Evolutionary conservation across 257 asterid genomes (phyloP), one percentile per base, ranked within the genome.

Genomic region (Plantago elongata): DNA sequence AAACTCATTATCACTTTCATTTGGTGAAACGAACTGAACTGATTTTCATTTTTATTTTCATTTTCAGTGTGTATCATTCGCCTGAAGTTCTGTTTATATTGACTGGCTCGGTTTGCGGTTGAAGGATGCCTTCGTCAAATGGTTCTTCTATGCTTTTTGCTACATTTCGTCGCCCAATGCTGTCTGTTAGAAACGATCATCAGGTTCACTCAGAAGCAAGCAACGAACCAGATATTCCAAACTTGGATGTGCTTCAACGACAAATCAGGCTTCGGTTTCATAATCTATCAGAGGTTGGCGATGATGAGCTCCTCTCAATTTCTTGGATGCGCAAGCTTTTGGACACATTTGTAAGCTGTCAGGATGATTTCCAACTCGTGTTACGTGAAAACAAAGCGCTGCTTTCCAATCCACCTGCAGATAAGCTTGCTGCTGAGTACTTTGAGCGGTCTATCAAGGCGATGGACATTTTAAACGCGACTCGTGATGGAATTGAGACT

Each of bases 401-500:
- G 38, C 78, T 91, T 64, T 60, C 78, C 29, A 83, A 77, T 54
- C 76, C 85, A 29, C 87, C 87, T 0, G 64, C 81, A 10, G 90
- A 88, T 69, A 81, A 65, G 77, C 75, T 81, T 27, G 76, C 81
- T 11, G 56, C 81, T 0, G 98, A 91, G 38, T 88, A 71, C 71
- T 86, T 86, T 30, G 98, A 91, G 29, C 69, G 91, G 62, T 72
- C 85, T 38, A 80, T 88, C 11, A 91, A 91, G 65, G 96, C 96
- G 34, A 85, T 91, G 71, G 98, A 91, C 75, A 86, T 91, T 44
- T 79, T 85, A 71, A 91, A 91, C 54, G 90, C 96, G 11, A 74
- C 90, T 42, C 94, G 98, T 3, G 96, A 91, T 61, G 98, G 95
- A 15, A 73, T 86, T n/a, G 92, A 85, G 81, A 81, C 72, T 56